A percentile compares a stretch with the other conserved stretches of the same genome.
phyloP scores from a whole-genome alignment of 257 asterid genomes.

The Coffea eugenioides region DNA sequence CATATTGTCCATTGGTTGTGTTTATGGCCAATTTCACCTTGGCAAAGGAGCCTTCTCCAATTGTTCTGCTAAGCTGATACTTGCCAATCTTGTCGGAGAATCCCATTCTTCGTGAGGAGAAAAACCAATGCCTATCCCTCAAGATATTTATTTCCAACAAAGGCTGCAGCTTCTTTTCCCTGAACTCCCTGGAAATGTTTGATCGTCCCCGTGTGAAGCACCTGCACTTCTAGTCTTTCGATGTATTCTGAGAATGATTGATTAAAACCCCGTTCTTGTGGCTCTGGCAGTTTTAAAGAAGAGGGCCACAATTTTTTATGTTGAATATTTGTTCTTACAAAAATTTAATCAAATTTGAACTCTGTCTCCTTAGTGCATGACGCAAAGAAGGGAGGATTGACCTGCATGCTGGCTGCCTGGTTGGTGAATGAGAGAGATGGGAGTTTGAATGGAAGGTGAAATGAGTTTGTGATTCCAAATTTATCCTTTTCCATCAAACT shows the following conservation, averaged over 20 bases:
- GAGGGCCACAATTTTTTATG: background rate
- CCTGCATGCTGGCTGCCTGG: conserved; percentile 10
- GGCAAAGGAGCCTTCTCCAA: conserved; percentile 35
- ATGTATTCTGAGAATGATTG: no score
- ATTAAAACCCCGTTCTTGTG: background rate
- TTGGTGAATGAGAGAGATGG: conserved; percentile 16
- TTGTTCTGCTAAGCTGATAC: conserved; percentile 26
- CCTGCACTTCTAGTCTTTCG: no score
- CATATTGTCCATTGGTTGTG: conserved; percentile 25
- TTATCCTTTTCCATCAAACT: conserved; percentile 9
- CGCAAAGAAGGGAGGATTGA: background rate
- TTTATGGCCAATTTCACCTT: conserved; percentile 31
- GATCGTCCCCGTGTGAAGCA: background rate
- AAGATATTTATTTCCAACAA: background rate
- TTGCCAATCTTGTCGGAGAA: conserved; percentile 25
- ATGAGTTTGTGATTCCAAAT: background rate
- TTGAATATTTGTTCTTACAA: background rate
- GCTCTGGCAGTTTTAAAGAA: background rate
- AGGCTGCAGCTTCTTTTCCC: background rate
- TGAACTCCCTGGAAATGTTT: background rate
- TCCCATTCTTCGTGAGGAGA: conserved; percentile 10
- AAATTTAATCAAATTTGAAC: background rate
- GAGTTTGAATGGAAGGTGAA: conserved; percentile 29
- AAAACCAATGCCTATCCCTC: background rate
- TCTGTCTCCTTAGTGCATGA: background rate